Conservation (phyloP, 2,329 filamentous ascomycete species). For the Calycina marina region DNA sequence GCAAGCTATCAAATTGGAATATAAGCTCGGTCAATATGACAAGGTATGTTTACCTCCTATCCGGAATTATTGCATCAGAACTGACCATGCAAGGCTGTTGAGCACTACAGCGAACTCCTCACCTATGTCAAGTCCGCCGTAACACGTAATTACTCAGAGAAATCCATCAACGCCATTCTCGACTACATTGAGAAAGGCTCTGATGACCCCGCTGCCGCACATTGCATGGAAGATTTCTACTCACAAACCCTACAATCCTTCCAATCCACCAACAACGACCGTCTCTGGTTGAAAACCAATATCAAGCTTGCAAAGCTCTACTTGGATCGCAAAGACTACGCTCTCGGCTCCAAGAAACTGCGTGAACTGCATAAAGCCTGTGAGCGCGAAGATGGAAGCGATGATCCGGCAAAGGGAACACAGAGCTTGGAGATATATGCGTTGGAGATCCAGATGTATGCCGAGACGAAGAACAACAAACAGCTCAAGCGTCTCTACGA, state of each 20-base stretch:
- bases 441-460: conserved; percentile 97
- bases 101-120: conserved; percentile 87
- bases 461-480: conserved; percentile 94
- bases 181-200: conserved; percentile 93
- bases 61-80: not conserved
- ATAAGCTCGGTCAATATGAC: conserved; percentile 77
- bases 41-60: conserved; percentile 40
- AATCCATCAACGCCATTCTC: conserved; percentile 98
- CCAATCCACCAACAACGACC: conserved; percentile 93
- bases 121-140: conserved; percentile 96
- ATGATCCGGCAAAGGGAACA: conserved; percentile 90
- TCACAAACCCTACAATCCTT: conserved; percentile 86
- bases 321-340: conserved; percentile 82
- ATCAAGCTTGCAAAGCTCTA: conserved; percentile 90
- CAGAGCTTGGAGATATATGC: conserved; percentile 94
- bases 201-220: conserved; percentile 53
- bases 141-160: conserved; percentile 95
- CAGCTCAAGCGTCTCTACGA: conserved; percentile 87
- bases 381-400: conserved; percentile 70
- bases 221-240: conserved; percentile 91
- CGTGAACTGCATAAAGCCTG: conserved; percentile 81
- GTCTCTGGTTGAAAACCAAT: conserved; percentile 94
- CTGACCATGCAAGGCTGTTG: conserved; percentile 48
- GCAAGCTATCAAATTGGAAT: conserved; percentile 95
- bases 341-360: conserved; percentile 65